Conservation (phyloP, 306 rosid species). For the Astragalus membranaceus region DNA sequence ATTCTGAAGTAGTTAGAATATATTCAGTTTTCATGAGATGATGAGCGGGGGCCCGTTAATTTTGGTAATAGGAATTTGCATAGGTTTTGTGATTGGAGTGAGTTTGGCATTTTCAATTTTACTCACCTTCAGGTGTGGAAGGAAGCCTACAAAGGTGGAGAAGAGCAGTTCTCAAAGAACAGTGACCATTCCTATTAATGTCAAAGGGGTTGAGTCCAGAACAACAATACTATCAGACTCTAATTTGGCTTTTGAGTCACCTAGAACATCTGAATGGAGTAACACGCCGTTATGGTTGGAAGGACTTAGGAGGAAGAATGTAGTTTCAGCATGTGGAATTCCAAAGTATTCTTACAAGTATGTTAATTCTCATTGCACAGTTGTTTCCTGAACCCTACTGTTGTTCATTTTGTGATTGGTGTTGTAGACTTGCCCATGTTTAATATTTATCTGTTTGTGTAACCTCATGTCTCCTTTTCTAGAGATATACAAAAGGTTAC, state of each 20-base stretch:
- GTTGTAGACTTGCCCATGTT: no score
- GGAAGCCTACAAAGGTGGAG: constrained; percentile 43
- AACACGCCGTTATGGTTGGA: constrained; percentile 69
- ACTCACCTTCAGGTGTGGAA: constrained; percentile 41
- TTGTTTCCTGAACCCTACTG: not conserved
- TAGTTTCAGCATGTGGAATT: constrained; percentile 79
- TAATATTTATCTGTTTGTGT: not conserved
- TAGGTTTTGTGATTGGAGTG: constrained; percentile 73
- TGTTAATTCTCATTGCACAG: constrained; percentile 15
- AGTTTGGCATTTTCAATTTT: constrained; percentile 48
- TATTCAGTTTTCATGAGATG: constrained; percentile 27
- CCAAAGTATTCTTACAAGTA: constrained; percentile 91
- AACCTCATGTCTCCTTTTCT: constrained; percentile 16
- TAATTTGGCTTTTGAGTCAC: constrained; percentile 63
- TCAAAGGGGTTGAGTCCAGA: constrained; percentile 49
- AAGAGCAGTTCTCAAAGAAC: constrained; percentile 54
- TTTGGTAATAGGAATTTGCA: constrained; percentile 56
- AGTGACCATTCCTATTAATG: constrained; percentile 38
- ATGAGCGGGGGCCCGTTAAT: constrained; percentile 20
- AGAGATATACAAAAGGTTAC: constrained; percentile 87
- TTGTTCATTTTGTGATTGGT: no score
- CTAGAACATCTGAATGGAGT: constrained; percentile 67
- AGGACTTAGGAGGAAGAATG: constrained; percentile 61
- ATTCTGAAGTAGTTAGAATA: constrained; percentile 3
- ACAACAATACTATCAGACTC: constrained; percentile 54